These are phyloP conservation scores for Pichia manshurica DNA, from an alignment of 805 yeast genomes.

Conservation along the genomic window DNA sequence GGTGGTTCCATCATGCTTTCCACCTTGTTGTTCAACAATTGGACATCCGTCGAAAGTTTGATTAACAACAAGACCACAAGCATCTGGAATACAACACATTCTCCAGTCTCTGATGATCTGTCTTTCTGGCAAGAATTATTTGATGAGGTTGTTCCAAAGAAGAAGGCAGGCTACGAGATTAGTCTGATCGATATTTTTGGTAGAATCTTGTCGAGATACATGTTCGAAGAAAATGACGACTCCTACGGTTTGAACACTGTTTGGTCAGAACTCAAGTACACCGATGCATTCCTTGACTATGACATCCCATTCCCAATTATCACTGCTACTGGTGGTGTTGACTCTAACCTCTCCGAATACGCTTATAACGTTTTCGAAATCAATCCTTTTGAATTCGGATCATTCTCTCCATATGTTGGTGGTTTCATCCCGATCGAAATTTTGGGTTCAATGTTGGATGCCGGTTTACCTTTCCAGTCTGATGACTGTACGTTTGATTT, in stretches of 20 bases:
- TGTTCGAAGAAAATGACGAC: slow-evolving; percentile 52
- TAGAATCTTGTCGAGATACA: slow-evolving; percentile 57
- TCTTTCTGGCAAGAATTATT: slow-evolving; percentile 43
- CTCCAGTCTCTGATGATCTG: slow-evolving; percentile 50
- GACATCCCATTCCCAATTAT: slow-evolving; percentile 68
- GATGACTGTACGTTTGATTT: slow-evolving; percentile 54
- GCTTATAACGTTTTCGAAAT: slow-evolving; percentile 57
- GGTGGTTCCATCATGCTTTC: slow-evolving; percentile 78
- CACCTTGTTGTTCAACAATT: slow-evolving; percentile 61
- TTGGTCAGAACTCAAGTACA: slow-evolving; percentile 50
- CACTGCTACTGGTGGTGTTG: slow-evolving; percentile 53
- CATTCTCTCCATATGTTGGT: slow-evolving; percentile 70
- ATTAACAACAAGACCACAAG: slow-evolving; percentile 27
- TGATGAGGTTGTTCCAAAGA: slow-evolving; percentile 44
- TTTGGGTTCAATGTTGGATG: slow-evolving; percentile 54
- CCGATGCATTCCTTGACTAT: slow-evolving; percentile 50
- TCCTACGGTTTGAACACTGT: slow-evolving; percentile 51
- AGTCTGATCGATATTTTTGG: slow-evolving; percentile 72
- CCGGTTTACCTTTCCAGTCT: slow-evolving; percentile 46
- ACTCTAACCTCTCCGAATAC: slow-evolving; percentile 41
- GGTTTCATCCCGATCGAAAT: slow-evolving; percentile 60
- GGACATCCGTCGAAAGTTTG: slow-evolving; percentile 59
- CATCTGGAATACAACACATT: slow-evolving; percentile 62
- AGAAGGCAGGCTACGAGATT: slow-evolving; percentile 53
- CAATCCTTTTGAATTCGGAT: slow-evolving; percentile 70